Base-by-base conservation (phyloP, 306 rosid genomes). In the Canavalia gladiata region DNA sequence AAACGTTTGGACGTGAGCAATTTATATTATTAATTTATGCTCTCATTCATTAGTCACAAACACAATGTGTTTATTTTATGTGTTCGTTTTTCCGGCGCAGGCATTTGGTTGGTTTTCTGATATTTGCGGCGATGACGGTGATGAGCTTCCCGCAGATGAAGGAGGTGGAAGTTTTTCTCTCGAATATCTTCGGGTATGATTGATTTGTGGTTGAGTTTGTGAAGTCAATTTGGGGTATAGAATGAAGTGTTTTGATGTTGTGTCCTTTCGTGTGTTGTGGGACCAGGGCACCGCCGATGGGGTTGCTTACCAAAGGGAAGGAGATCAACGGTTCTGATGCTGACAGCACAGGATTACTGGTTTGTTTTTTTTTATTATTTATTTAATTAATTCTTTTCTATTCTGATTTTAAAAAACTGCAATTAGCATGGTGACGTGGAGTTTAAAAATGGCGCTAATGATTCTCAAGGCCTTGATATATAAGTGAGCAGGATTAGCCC, bases 1-100 rank as follows among this genome's bases (percentile, higher is more conserved):
- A 30, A 95, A 95, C 84, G 81, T 95, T 75, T 95, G 99, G 99
- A 91, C 92, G 98, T 93, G 11, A 82, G 92, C 54, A 11, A 49
- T 54, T 54, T 5, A 5, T 4, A 10, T 3, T 10, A 8, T 25
- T 55, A 4, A 57, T 49, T 41, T 18, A 2, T n/a, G 13, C 10
- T 29, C 12, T 47, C 46, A 45, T n/a, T 51, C 34, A 3, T 47
- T 35, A 18, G 1, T 28, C 4, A 37, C 4, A 37, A 2, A 37
- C 4, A 37, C 41, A 37, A 37, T 37, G 28, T 52, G 12, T 47
- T 47, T 47, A 0, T 47, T 60, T 60, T 37, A 37, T 37, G 41
- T 4, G 41, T 37, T 37, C 4, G 41, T 2, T 37, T 1, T 39
- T 31, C 29, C 1, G 25, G 67, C 31, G 73, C 79, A 94, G 98